Evolutionary conservation across 2,329 filamentous ascomycete species (phyloP).

Genomic region (Cercospora nicotianae): DNA sequence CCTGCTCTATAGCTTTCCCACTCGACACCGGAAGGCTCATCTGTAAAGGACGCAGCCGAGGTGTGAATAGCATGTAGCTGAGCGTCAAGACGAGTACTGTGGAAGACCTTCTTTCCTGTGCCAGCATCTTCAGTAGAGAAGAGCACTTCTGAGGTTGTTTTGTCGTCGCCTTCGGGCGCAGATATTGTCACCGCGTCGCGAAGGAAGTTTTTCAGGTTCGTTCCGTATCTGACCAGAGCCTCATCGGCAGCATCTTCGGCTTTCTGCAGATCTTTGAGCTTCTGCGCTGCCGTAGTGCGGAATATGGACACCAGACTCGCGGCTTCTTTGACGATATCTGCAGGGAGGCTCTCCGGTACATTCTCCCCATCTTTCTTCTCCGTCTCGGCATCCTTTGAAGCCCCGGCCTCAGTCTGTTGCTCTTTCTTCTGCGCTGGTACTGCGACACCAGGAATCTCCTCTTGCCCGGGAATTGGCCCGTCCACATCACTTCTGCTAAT

Average conservation of each 20-base stretch:
- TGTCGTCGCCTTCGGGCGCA: constrained; percentile 59
- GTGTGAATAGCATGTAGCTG: constrained; percentile 95
- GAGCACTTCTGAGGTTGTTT: constrained; percentile 60
- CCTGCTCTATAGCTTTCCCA: constrained; percentile 70
- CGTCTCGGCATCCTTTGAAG: constrained; percentile 8
- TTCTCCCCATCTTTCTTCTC: constrained; percentile 21
- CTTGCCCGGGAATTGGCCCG: constrained; percentile 34
- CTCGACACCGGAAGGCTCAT: constrained; percentile 70
- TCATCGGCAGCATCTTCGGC: constrained; percentile 97
- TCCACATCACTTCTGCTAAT: constrained; percentile 20
- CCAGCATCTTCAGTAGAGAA: constrained; percentile 92
- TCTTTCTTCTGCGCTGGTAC: background rate
- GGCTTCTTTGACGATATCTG: constrained; percentile 56
- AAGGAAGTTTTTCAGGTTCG: constrained; percentile 85
- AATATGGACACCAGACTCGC: constrained; percentile 73
- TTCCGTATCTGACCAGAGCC: constrained; percentile 85
- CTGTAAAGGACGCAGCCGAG: constrained; percentile 74
- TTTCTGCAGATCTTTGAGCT: constrained; percentile 82
- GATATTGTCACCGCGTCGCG: constrained; percentile 87
- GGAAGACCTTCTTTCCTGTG: constrained; percentile 86
- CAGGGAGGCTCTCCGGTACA: constrained; percentile 48
- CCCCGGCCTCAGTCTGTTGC: constrained; percentile 10
- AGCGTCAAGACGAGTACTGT: constrained; percentile 90
- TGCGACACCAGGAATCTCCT: constrained; percentile 28
- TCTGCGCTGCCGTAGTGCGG: constrained; percentile 40